Percentiles rank a stretch among this genome's conserved stretches.
Conservation (phyloP, 495 filamentous ascomycete genomes). For the Penicillium mononematosum region DNA sequence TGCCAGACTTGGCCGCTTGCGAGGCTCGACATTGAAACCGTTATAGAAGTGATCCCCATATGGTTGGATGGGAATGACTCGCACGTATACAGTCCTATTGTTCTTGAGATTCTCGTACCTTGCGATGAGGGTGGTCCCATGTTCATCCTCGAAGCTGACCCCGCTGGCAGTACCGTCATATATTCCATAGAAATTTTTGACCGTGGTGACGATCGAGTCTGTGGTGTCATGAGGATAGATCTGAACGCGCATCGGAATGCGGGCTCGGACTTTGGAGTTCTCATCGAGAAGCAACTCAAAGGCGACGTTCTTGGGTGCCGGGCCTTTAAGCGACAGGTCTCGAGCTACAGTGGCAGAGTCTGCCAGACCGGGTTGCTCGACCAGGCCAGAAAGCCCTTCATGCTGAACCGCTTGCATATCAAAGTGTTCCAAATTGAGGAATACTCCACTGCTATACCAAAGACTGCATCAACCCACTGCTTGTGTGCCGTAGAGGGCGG, state of each 20-base stretch:
- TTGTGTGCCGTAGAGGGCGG: constrained; percentile 33
- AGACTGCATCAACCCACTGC: constrained; percentile 43
- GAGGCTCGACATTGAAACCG: constrained; percentile 40
- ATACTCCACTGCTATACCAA: constrained; percentile 38
- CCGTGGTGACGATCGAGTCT: constrained; percentile 91
- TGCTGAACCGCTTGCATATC: constrained; percentile 44
- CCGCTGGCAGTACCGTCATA: constrained; percentile 73
- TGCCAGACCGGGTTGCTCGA: constrained; percentile 34
- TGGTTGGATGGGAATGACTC: constrained; percentile 66
- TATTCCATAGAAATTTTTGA: constrained; percentile 96
- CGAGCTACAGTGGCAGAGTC: constrained; percentile 30
- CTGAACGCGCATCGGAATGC: constrained; percentile 85
- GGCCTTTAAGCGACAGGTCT: constrained; percentile 51
- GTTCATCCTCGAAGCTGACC: constrained; percentile 86
- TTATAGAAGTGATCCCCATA: constrained; percentile 44
- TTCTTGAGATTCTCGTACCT: constrained; percentile 90
- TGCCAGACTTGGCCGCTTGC: constrained; percentile 51
- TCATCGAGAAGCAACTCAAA: constrained; percentile 82
- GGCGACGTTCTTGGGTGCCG: constrained; percentile 72
- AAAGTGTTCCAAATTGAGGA: constrained; percentile 27
- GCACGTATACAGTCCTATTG: constrained; percentile 86
- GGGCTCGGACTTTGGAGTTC: constrained; percentile 67
- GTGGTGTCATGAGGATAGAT: constrained; percentile 93
- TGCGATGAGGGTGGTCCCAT: constrained; percentile 85
- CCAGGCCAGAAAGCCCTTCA: constrained; percentile 44